Conservation (phyloP, 1,284 basidiomycete species). For the Termitomyces sp. region DNA sequence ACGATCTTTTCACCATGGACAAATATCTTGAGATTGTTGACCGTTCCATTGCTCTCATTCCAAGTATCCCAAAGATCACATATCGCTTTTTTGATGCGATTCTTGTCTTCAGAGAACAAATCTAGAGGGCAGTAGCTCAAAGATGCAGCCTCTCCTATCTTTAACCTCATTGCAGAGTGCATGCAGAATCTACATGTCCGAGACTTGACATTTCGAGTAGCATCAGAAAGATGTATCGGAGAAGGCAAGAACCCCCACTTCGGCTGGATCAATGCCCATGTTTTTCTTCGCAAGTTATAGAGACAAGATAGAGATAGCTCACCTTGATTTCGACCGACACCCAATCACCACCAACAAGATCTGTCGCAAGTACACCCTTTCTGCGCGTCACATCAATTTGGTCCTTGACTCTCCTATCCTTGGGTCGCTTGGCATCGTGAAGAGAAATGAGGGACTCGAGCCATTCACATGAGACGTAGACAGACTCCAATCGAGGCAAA, state of each 20-base stretch:
- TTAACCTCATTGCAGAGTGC: constrained; percentile 62
- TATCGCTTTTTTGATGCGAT: constrained; percentile 61
- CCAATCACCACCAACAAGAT: constrained; percentile 59
- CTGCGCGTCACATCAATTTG: constrained; percentile 49
- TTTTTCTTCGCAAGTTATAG: not conserved
- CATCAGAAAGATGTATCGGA: constrained; percentile 48
- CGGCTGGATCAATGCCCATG: constrained; percentile 47
- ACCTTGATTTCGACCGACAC: constrained; percentile 89
- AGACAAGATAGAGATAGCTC: not conserved
- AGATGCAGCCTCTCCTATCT: constrained; percentile 34
- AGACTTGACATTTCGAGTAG: constrained; percentile 57
- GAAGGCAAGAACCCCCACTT: constrained; percentile 92
- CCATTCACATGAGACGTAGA: constrained; percentile 59
- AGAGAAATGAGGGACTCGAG: constrained; percentile 44
- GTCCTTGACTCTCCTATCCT: constrained; percentile 47
- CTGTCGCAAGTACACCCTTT: constrained; percentile 67
- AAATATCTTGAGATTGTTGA: constrained; percentile 83
- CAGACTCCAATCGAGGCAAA: constrained; percentile 52
- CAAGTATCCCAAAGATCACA: constrained; percentile 69
- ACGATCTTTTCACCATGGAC: constrained; percentile 53
- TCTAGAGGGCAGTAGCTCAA: constrained; percentile 81
- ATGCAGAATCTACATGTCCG: constrained; percentile 83
- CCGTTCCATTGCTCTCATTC: constrained; percentile 51
- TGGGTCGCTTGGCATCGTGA: constrained; percentile 50
- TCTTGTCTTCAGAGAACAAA: constrained; percentile 67